A percentile compares a stretch with the other conserved stretches of the same genome.
Conservation (phyloP, 495 filamentous ascomycete genomes). For the Penicillium arizonense region DNA sequence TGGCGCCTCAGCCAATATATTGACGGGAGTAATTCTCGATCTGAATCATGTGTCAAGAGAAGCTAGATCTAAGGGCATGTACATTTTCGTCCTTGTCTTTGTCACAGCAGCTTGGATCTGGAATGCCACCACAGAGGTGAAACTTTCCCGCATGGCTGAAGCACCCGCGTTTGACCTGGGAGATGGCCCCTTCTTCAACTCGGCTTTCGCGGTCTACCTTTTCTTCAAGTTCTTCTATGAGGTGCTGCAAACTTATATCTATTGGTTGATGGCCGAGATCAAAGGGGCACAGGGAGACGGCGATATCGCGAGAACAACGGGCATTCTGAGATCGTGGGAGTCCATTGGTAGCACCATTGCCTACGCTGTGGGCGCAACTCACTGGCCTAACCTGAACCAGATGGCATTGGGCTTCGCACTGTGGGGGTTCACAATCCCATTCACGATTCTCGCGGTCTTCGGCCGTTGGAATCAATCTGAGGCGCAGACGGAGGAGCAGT, state of each 20-base stretch:
- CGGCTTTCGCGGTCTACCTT: constrained; percentile 19
- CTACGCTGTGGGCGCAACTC: constrained; percentile 46
- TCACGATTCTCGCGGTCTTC: constrained; percentile 16
- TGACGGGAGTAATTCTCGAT: constrained; percentile 49
- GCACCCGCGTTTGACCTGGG: constrained; percentile 18
- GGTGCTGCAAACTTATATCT: constrained; percentile 45
- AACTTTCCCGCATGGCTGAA: constrained; percentile 16
- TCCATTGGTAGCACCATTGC: constrained; percentile 47
- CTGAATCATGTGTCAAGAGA: constrained; percentile 28
- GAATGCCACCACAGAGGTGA: constrained; percentile 13
- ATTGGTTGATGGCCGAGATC: constrained; percentile 24
- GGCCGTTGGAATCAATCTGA: constrained; percentile 12
- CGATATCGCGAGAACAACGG: constrained; percentile 47
- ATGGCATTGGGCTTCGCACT: constrained; percentile 17
- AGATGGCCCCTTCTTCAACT: constrained; percentile 21
- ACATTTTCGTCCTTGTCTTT: constrained; percentile 13
- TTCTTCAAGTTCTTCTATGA: constrained; percentile 38
- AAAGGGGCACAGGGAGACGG: constrained; percentile 31
- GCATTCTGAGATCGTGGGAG: constrained; percentile 49
- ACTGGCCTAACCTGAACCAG: constrained; percentile 20
- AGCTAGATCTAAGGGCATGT: constrained; percentile 11
- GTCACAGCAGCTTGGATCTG: constrained; percentile 20
- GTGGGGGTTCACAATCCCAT: constrained; percentile 20
- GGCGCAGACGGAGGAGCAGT: constrained; percentile 1
- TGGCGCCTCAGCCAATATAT: constrained; percentile 45